Evolutionary conservation across 805 yeast genomes (phyloP), one percentile per base, ranked within the genome.

Genomic region (Candida morakotiae): DNA sequence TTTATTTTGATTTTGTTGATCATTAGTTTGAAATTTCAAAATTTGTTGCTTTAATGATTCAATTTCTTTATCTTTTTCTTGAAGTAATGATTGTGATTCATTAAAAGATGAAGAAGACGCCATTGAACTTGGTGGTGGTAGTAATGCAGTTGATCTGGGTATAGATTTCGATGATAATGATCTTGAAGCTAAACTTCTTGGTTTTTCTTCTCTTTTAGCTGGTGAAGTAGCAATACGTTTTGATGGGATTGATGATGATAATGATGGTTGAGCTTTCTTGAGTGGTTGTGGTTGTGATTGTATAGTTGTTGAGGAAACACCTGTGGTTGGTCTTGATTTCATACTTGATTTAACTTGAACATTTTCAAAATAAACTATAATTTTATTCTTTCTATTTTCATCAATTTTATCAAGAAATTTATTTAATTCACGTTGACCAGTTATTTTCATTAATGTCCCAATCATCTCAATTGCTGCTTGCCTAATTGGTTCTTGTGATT

Each of bases 401-500:
- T 91, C 97, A 32, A 91, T 66, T n/a, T 74, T 73, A 13, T 79
- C 88, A 38, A 87, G 54, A 32, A 71, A 71, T 3, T 72, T 66
- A 35, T 64, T 75, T 45, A 87, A 60, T 35, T 77, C 81, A 36
- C 88, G 66, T 50, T 77, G 83, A 0, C 96, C 96, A 10, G 81
- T 71, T n/a, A 87, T 73, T 56, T 84, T 87, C 82, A 86, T 81
- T 34, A 88, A 58, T 0, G 85, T 78, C 5, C 96, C 98, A 25
- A 88, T 72, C 47, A 81, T 69, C 50, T 82, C 85, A 31, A 87
- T 82, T 0, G 91, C 83, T 4, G 81, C 79, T 35, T 80, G 75
- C 53, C 98, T 76, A 2, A 86, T 82, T 1, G 91, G 85, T 33
- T 87, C 94, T 53, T 83, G 85, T 0, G 95, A 80, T 47, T 93